phyloP scores from a whole-genome alignment of 495 filamentous ascomycete species.

The Entonaema liquescens region DNA sequence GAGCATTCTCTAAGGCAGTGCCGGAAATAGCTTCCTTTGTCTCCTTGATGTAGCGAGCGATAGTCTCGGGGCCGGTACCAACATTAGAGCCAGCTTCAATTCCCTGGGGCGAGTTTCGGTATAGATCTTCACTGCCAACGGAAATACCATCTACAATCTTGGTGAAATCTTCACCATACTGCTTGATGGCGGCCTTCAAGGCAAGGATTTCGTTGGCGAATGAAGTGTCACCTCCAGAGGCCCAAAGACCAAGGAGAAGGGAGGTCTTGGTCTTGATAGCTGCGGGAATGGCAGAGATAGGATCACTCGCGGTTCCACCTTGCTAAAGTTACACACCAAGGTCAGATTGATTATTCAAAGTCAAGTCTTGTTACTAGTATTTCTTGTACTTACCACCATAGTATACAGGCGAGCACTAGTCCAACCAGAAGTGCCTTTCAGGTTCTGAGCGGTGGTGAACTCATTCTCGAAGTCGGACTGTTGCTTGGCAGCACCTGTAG shows the following conservation, averaged over 20 bases:
- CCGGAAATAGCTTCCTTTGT: conserved; percentile 65
- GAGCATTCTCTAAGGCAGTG: conserved; percentile 62
- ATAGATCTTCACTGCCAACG: conserved; percentile 89
- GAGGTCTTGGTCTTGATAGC: conserved; percentile 77
- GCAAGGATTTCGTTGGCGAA: conserved; percentile 76
- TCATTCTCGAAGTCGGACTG: conserved; percentile 73
- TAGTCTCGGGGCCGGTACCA: conserved; percentile 64
- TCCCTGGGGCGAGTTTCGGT: conserved; percentile 73
- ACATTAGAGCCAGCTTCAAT: conserved; percentile 51
- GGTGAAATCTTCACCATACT: conserved; percentile 69
- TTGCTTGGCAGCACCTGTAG: conserved; percentile 66
- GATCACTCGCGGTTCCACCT: conserved; percentile 63
- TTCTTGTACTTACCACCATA: conserved; percentile 52
- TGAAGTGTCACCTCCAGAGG: conserved; percentile 68
- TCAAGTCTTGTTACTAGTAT: not conserved
- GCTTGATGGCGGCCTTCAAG: conserved; percentile 66
- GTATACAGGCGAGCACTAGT: conserved; percentile 70
- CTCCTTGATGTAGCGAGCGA: conserved; percentile 73
- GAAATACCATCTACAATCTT: conserved; percentile 82
- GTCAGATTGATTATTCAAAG: conserved; percentile 16
- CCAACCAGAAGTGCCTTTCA: conserved; percentile 77
- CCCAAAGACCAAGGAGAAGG: conserved; percentile 82
- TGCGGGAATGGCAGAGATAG: conserved; percentile 76
- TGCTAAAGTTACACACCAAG: conserved; percentile 43
- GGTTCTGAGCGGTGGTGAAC: conserved; percentile 74